Percentiles rank a stretch among this genome's conserved stretches.
Evolutionary conservation across 164 flowering plant genomes (phyloP).

Genomic region (Berberis thunbergii): DNA sequence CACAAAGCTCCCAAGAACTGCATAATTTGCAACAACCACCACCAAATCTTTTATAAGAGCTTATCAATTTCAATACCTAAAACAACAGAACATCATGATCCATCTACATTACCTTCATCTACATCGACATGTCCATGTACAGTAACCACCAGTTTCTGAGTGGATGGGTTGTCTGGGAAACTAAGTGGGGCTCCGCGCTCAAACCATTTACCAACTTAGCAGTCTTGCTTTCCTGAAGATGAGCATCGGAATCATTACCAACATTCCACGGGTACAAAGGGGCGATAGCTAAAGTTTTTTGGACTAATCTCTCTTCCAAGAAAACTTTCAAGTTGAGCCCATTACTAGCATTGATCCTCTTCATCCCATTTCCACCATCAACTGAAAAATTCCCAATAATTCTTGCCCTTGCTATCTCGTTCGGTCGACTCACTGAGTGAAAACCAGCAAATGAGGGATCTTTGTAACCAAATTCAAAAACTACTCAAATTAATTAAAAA

Average conservation of each 20-base stretch:
- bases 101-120: constrained; percentile 55
- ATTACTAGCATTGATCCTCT: background rate
- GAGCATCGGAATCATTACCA: background rate
- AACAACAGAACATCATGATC: background rate
- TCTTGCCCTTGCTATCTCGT: background rate
- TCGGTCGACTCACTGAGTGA: background rate
- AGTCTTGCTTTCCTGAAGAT: background rate
- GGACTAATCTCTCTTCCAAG: background rate
- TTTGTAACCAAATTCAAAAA: background rate
- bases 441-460: background rate
- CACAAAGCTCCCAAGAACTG: constrained; percentile 87
- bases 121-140: constrained; percentile 39
- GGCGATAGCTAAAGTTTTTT: background rate
- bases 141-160: constrained; percentile 58
- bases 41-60: background rate
- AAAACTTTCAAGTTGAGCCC: background rate
- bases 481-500: background rate
- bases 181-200: constrained; percentile 32
- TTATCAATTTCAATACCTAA: background rate
- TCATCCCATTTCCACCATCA: background rate
- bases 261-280: background rate
- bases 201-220: constrained; percentile 14
- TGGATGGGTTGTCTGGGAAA: constrained; percentile 16
- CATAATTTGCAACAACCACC: constrained; percentile 5
- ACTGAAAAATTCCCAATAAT: background rate